Evolutionary conservation across 768 basidiomycete genomes (phyloP).

Genomic region (Nidularia sp.): DNA sequence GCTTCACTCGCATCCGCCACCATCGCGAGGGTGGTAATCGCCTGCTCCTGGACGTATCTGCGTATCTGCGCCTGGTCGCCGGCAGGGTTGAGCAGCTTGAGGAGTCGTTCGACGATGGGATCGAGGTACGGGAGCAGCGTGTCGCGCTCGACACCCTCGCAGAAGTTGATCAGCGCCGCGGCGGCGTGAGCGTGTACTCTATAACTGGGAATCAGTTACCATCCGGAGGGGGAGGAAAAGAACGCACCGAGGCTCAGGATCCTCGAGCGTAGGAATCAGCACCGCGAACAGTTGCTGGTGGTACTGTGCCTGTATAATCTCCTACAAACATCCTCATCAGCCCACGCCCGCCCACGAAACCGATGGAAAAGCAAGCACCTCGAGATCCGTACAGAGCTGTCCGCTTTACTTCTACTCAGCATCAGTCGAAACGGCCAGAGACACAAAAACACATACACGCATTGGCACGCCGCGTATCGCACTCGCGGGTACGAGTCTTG

Average conservation of each 20-base stretch:
- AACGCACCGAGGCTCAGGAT: slow-evolving; percentile 63
- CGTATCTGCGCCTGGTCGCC: slow-evolving; percentile 35
- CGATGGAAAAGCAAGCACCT: slow-evolving; percentile 25
- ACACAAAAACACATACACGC: slow-evolving; percentile 51
- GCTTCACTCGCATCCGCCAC: slow-evolving; percentile 82
- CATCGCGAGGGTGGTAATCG: slow-evolving; percentile 85
- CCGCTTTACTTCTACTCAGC: slow-evolving; percentile 42
- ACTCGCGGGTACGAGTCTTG: slow-evolving; percentile 76
- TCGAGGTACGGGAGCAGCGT: slow-evolving; percentile 77
- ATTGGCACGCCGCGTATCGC: slow-evolving; percentile 78
- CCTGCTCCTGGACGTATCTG: slow-evolving; percentile 84
- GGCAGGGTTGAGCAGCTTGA: slow-evolving; percentile 59
- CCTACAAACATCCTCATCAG: no score
- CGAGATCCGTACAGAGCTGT: slow-evolving; percentile 85
- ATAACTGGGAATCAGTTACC: neutral
- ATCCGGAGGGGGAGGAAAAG: neutral
- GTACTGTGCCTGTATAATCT: slow-evolving; percentile 70
- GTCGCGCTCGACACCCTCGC: slow-evolving; percentile 76
- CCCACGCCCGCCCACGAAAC: no score
- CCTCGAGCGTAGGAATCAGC: slow-evolving; percentile 70
- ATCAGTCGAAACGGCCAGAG: neutral
- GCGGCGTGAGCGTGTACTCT: slow-evolving; percentile 88
- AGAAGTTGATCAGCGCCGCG: slow-evolving; percentile 87
- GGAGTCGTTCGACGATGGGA: slow-evolving; percentile 67
- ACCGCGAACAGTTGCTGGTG: slow-evolving; percentile 66